These are phyloP conservation scores for Russula brevipes DNA, from an alignment of 768 basidiomycete species.

Conservation along the genomic window DNA sequence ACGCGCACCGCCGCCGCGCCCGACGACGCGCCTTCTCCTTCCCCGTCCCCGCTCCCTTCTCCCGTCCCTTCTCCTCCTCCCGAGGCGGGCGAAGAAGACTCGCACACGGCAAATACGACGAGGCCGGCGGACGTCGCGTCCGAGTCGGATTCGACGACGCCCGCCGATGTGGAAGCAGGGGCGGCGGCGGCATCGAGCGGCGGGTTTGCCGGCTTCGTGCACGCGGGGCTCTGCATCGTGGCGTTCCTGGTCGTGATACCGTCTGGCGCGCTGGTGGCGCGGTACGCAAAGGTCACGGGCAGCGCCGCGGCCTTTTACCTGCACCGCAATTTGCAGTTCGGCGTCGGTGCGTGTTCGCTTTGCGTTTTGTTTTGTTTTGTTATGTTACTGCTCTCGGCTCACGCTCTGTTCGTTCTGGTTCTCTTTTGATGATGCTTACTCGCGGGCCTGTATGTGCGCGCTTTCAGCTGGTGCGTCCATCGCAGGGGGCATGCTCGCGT, in stretches of 20 bases:
- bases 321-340: conserved; percentile 39
- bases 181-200: background rate
- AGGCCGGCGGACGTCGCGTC: background rate
- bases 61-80: background rate
- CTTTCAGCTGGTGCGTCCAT: conserved; percentile 8
- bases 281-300: conserved; percentile 45
- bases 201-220: conserved; percentile 40
- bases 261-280: conserved; percentile 49
- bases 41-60: background rate
- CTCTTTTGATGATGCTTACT: background rate
- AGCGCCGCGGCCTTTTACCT: conserved; percentile 40
- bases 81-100: background rate
- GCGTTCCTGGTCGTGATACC: conserved; percentile 58
- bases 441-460: no score
- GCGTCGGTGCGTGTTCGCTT: background rate
- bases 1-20: conserved; percentile 31
- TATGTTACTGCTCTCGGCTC: background rate
- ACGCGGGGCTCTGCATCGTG: conserved; percentile 47
- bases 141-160: no score
- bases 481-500: conserved; percentile 9
- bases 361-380: background rate
- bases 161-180: no score
- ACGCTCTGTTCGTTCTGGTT: no score
- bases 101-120: background rate
- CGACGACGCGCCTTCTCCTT: background rate